Conservation (phyloP, 2,329 filamentous ascomycete species). For the Bipolaris cookei region DNA sequence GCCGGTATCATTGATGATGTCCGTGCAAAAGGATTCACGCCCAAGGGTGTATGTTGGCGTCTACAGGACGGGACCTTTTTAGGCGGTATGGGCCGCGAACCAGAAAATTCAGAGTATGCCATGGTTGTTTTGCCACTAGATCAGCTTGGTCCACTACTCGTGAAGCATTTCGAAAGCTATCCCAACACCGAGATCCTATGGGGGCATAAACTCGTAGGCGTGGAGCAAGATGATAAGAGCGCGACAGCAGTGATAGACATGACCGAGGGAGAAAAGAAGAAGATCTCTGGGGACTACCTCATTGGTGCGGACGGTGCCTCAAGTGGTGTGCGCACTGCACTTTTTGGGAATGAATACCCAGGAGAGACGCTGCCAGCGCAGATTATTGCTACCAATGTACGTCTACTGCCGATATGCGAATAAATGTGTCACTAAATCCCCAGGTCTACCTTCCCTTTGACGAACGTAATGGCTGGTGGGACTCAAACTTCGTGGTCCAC, state of each 20-base stretch:
- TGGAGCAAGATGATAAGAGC: conserved; percentile 40
- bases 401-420: conserved; percentile 16
- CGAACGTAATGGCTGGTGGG: conserved; percentile 59
- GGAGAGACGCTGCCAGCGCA: conserved; percentile 66
- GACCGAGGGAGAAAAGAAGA: conserved; percentile 32
- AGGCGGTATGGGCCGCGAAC: conserved; percentile 39
- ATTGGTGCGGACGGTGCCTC: conserved; percentile 47
- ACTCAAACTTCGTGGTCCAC: conserved; percentile 67
- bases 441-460: conserved; percentile 68
- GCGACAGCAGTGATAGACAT: conserved; percentile 41
- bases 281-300: conserved; percentile 39
- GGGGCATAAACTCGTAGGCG: conserved; percentile 40
- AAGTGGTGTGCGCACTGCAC: conserved; percentile 39
- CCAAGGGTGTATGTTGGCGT: conserved; percentile 55
- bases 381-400: conserved; percentile 68
- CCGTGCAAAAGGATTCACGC: conserved; percentile 51
- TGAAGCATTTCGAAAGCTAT: conserved; percentile 38
- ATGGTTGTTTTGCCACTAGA: conserved; percentile 44
- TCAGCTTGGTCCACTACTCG: conserved; percentile 36
- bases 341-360: conserved; percentile 56
- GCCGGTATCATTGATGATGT: conserved; percentile 65
- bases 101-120: conserved; percentile 35
- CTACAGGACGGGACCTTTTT: conserved; percentile 45
- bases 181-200: conserved; percentile 39
- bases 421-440: conserved; percentile 6